Evolutionary conservation across 805 yeast species (phyloP), one percentile per base, ranked within the genome.

Genomic region (Candida schatavii): DNA sequence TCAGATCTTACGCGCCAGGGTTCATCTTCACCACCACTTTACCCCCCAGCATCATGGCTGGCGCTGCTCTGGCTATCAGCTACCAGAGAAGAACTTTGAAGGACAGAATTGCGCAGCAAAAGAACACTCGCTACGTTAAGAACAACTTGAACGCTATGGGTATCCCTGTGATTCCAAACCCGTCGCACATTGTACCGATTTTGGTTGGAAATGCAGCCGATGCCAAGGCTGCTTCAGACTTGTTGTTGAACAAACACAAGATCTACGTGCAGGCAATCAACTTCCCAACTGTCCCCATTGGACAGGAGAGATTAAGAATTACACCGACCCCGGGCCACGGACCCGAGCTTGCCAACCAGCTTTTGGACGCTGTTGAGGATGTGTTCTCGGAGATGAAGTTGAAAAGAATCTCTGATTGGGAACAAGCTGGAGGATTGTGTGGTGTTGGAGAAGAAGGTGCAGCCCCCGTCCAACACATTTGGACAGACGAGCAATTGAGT

Each of bases 321-420:
- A 93, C 99, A n/a, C 98, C 99, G 42, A 90, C 99, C 32, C 99
- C 99, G 28, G 97, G 97, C 41, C 99, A 93, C 63, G 78, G 81
- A 15, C 74, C 80, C 44, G 86, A 83, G 43, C 73, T 88, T 38
- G 76, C 91, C 40, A 88, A 89, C 60, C 75, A 80, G 50, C 76
- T 93, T 52, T 74, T 93, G 41, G 78, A 69, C 9, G 88, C 97
- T 10, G 72, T 93, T 37, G 96, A 88, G 52, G 77, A 78, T 36
- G 88, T 90, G 19, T 93, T 91, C 72, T 73, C 70, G 32, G 84
- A 83, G 48, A 74, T 93, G 62, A 75, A 72, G 46, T 77, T 91
- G 61, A 81, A 83, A 63, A 82, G 93, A 60, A 81, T 83, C 37
- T 57, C 70, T 37, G 91, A 87, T 57, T 88, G 97, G 90, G 81